phyloP scores from a whole-genome alignment of 2,329 filamentous ascomycete genomes.

The Neofusicoccum ribis region DNA sequence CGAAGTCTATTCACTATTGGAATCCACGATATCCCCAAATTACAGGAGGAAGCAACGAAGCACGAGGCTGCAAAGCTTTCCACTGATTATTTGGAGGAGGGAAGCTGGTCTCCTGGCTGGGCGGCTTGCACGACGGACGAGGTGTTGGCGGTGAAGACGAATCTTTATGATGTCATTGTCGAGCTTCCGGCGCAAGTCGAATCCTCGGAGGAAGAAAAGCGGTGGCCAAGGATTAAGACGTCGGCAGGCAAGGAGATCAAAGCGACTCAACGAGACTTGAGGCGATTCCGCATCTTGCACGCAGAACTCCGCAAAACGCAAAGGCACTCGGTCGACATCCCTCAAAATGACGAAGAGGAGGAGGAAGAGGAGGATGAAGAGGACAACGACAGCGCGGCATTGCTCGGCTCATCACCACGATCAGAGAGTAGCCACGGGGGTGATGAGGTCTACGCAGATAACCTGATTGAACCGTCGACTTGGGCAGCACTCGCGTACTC shows the following conservation, averaged over 20 bases:
- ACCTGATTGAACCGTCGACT: conserved; percentile 56
- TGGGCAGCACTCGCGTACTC: conserved; percentile 77
- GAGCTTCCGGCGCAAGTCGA: conserved; percentile 56
- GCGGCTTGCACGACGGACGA: conserved; percentile 95
- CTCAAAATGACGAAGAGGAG: conserved; percentile 26
- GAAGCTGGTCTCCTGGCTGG: conserved; percentile 64
- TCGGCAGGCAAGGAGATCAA: conserved; percentile 65
- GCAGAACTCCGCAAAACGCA: conserved; percentile 37
- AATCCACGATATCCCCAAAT: conserved; percentile 83
- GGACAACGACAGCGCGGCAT: conserved; percentile 38
- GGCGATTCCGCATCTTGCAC: conserved; percentile 58
- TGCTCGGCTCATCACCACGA: neutral
- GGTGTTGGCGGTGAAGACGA: conserved; percentile 81
- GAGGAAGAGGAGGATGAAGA: conserved; percentile 35
- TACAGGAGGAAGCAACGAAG: conserved; percentile 57
- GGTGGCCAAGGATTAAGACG: conserved; percentile 75
- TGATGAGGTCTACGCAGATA: conserved; percentile 28
- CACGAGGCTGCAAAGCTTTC: conserved; percentile 41
- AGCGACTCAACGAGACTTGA: conserved; percentile 86
- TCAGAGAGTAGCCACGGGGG: conserved; percentile 12
- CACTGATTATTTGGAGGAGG: conserved; percentile 40
- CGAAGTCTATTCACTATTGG: conserved; percentile 90
- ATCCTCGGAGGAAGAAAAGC: conserved; percentile 37
- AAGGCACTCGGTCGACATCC: conserved; percentile 26
- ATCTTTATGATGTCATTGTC: conserved; percentile 86